Base-by-base conservation (phyloP, 2,329 filamentous ascomycete species). In the Diaporthe caulivora region DNA sequence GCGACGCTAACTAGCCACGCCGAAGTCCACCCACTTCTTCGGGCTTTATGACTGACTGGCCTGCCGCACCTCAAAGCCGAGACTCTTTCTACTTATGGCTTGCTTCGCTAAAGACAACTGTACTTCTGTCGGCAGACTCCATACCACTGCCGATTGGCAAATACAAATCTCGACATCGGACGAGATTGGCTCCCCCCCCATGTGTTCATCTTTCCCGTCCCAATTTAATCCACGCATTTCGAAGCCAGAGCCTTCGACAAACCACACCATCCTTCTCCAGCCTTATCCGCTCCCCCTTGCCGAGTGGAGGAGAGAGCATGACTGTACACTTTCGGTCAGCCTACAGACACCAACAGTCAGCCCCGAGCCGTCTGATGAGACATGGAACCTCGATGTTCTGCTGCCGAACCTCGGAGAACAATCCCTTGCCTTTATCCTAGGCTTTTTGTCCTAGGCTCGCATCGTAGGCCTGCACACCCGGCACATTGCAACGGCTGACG, bases 1-100 rank as follows among this genome's bases (percentile, higher is more conserved):
- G 62, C 44, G 13, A 65, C 44, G 37, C 57, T 62, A 62, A 58
- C 44, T 3, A 51, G 21, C 17, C 18, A n/a, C 44, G 31, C 68
- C 55, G 68, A 71, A 54, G 44, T 53, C 31, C 31, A 71, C 49
- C 68, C 68, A 71, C 47, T 42, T 62, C 47, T 42, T 62, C 29
- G 31, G 37, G n/a, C 26, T 24, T 24, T 42, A 13, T 49, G 62
- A 65, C 60, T 37, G 42, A 26, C 31, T 53, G 62, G 24, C 44
- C 62, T 31, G 62, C 62, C 26, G 29, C 62, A 40, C 26, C 34
- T 49, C 21, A 67, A 53, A 53, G 62, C 62, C 47, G n/a, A 65
- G 44, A 37, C 44, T n/a, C n/a, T n/a, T n/a, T n/a, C 62, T 65
- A 44, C 29, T 65, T 29, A 29, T n/a, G 34, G 42, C 21, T 65